Evolutionary conservation across 2,329 filamentous ascomycete species (phyloP).

Genomic region (Dothideomycetes sp.): DNA sequence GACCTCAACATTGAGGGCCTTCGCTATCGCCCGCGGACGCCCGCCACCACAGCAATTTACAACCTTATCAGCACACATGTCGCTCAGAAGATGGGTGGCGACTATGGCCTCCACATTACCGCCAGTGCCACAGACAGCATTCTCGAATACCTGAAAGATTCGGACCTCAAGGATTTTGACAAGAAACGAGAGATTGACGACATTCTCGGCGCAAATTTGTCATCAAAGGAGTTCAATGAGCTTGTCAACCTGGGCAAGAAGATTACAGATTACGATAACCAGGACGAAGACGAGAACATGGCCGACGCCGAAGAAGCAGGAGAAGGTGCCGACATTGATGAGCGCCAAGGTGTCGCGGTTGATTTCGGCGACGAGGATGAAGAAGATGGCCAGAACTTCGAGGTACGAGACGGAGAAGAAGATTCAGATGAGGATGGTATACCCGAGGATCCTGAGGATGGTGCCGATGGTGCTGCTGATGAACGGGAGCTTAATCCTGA

Average conservation of each 20-base stretch:
- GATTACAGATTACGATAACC: constrained; percentile 94
- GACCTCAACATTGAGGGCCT: constrained; percentile 87
- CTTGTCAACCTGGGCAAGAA: constrained; percentile 95
- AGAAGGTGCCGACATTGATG: constrained; percentile 72
- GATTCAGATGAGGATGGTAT: constrained; percentile 52
- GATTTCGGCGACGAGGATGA: constrained; percentile 91
- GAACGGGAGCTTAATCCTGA: constrained; percentile 19
- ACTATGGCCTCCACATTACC: constrained; percentile 85
- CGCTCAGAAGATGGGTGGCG: constrained; percentile 78
- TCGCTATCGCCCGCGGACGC: constrained; percentile 82
- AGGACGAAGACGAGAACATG: constrained; percentile 89
- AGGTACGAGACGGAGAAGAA: constrained; percentile 72
- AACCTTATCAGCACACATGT: constrained; percentile 90
- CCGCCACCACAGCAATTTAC: constrained; percentile 84
- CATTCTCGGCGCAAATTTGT: constrained; percentile 72
- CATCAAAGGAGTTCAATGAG: constrained; percentile 90
- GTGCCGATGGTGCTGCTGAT: constrained; percentile 38
- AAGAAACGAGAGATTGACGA: constrained; percentile 98
- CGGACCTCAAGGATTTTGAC: constrained; percentile 91
- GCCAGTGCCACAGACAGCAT: constrained; percentile 89
- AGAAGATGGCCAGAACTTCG: constrained; percentile 67
- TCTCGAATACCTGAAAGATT: constrained; percentile 86
- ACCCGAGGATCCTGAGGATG: constrained; percentile 11
- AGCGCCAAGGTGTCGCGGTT: constrained; percentile 91
- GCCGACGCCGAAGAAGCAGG: constrained; percentile 54